phyloP scores from a whole-genome alignment of 805 yeast species.

The Wickerhamiella kurtzmanii region DNA sequence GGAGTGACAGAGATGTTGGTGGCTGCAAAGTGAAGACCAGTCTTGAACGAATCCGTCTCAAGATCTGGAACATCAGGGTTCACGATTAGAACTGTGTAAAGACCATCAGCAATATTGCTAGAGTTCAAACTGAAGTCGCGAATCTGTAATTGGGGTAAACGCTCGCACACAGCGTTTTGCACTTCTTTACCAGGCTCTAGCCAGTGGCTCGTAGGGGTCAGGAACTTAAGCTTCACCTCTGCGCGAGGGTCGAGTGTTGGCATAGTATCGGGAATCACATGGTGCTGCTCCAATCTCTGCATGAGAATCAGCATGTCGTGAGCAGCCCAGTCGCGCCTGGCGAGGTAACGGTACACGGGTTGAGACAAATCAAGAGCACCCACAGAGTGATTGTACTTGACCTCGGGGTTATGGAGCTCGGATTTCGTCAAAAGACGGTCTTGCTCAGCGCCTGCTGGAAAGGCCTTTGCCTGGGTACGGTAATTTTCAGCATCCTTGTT shows the following conservation, averaged over 20 bases:
- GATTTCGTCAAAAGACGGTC: conserved; percentile 39
- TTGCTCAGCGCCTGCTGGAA: conserved; percentile 15
- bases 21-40: conserved; percentile 68
- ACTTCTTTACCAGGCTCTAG: conserved; percentile 65
- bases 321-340: conserved; percentile 58
- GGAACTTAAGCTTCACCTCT: conserved; percentile 53
- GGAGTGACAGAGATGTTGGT: conserved; percentile 49
- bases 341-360: conserved; percentile 67
- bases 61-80: conserved; percentile 88
- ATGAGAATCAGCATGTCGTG: conserved; percentile 63
- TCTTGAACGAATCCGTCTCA: conserved; percentile 49
- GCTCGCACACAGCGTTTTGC: conserved; percentile 57
- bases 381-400: conserved; percentile 46
- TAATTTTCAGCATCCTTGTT: conserved; percentile 34
- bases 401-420: conserved; percentile 74
- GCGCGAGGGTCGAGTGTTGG: conserved; percentile 76
- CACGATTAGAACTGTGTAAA: conserved; percentile 67
- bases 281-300: conserved; percentile 82
- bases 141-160: conserved; percentile 65
- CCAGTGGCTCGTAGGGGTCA: conserved; percentile 34
- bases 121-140: conserved; percentile 45
- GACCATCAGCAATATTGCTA: conserved; percentile 22
- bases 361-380: conserved; percentile 47
- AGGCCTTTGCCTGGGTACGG: conserved; percentile 29
- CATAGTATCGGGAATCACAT: conserved; percentile 84